A percentile compares a stretch with the other conserved stretches of the same genome.
Conservation (phyloP, 1,284 basidiomycete species). For the Pseudozyma thailandica region DNA sequence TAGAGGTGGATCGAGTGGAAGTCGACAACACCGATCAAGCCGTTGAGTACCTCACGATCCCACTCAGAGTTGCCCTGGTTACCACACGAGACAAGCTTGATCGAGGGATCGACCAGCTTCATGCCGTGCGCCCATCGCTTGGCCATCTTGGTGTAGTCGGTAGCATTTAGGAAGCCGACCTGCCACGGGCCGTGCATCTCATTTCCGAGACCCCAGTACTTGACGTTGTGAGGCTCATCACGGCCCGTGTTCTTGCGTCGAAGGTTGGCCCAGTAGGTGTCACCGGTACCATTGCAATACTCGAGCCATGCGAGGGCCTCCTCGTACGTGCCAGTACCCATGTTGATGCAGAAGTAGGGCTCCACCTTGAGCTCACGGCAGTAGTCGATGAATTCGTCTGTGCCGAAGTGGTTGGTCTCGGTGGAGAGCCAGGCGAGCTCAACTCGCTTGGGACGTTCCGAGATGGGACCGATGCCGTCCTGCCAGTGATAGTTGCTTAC, state of each 20-base stretch:
- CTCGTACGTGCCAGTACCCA: conserved; percentile 76
- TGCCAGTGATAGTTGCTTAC: conserved; percentile 77
- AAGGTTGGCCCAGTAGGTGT: conserved; percentile 75
- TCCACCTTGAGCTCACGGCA: conserved; percentile 70
- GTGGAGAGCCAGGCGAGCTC: conserved; percentile 77
- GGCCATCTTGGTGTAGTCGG: conserved; percentile 74
- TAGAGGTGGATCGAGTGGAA: conserved; percentile 69
- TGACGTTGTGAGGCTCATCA: conserved; percentile 74
- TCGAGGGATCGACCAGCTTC: conserved; percentile 74
- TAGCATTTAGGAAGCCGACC: conserved; percentile 74
- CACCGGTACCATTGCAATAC: conserved; percentile 74
- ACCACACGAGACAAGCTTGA: conserved; percentile 75
- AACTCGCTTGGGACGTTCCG: conserved; percentile 72
- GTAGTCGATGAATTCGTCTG: conserved; percentile 73
- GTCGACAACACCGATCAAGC: conserved; percentile 68
- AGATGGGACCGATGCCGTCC: conserved; percentile 75
- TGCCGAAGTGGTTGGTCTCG: conserved; percentile 77
- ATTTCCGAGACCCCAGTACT: conserved; percentile 70
- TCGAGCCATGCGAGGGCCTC: conserved; percentile 77
- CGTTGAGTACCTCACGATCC: conserved; percentile 69
- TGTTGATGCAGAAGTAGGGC: conserved; percentile 76
- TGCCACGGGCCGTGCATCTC: conserved; percentile 76
- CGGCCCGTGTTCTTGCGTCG: conserved; percentile 74
- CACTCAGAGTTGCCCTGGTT: conserved; percentile 71
- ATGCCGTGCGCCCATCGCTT: conserved; percentile 77